Base-by-base conservation (phyloP, 2,329 filamentous ascomycete species). In the Calonectria pseudoreteaudii region DNA sequence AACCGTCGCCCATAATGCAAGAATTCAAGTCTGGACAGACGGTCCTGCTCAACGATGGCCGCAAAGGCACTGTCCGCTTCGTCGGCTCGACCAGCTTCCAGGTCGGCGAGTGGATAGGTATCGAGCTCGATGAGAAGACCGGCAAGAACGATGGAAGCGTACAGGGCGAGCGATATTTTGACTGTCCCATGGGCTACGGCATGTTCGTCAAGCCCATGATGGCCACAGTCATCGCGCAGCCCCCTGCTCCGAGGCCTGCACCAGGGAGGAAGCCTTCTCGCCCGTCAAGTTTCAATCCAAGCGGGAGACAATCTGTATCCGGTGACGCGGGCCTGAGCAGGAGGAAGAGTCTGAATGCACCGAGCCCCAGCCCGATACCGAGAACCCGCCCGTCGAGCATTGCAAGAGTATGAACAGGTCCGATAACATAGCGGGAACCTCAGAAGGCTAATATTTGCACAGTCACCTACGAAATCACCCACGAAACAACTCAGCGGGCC, bases 111-210 rank as follows among this genome's bases (percentile, higher is more conserved):
- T 98, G 96, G 95, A 89, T 98, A 73, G 96, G 96, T 76, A 91
- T 98, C 73, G 96, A 98, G 87, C 91, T 98, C 71, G 92, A 95
- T 67, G 93, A 95, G 60, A 88, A 93, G 68, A 91, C 90, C 26
- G 96, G 97, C 38, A 98, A 98, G 87, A 98, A 98, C 80, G 95
- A 98, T 88, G 96, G 96, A 77, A 93, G 94, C 70, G 95, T 98
- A 60, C 91, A 96, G 84, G 96, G 95, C 75, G 91, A 95, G 82
- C 89, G 95, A 26, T 98, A 98, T 83, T 98, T 98, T 80, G 92
- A 96, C 65, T 98, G 96, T 85, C 90, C 82, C 85, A 93, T 90
- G 91, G 95, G 88, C 50, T 88, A 88, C 76, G 92, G 92, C 82
- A 97, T 99, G 91, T 98, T 99, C 81, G 91, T 98, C 70, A 91